These are phyloP conservation scores for Lentinula aciculospora DNA, from an alignment of 768 basidiomycete species.

Conservation along the genomic window DNA sequence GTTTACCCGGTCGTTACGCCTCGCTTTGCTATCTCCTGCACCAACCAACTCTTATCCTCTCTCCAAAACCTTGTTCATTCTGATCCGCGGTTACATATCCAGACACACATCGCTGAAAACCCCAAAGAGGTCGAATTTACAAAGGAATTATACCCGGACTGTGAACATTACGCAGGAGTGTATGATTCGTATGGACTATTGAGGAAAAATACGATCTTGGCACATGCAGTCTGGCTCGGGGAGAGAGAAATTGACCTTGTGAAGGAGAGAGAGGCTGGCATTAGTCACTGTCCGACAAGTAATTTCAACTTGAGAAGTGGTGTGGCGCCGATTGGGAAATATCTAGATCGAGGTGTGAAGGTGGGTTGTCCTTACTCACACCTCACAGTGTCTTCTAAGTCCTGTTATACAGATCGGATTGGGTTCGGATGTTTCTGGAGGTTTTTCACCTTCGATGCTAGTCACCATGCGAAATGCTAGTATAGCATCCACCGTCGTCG, in stretches of 20 bases:
- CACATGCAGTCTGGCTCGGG: constrained; percentile 79
- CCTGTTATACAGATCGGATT: constrained; percentile 64
- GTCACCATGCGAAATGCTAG: constrained; percentile 69
- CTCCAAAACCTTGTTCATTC: constrained; percentile 58
- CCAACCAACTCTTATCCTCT: constrained; percentile 54
- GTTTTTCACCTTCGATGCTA: constrained; percentile 78
- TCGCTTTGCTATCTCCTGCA: constrained; percentile 93
- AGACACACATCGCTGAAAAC: constrained; percentile 94
- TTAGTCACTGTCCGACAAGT: constrained; percentile 92
- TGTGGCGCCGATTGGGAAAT: constrained; percentile 69
- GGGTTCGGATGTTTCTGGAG: constrained; percentile 93
- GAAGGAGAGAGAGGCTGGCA: constrained; percentile 56
- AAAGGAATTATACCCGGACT: constrained; percentile 57
- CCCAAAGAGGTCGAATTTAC: constrained; percentile 63
- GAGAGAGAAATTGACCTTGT: constrained; percentile 72
- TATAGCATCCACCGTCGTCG: constrained; percentile 73
- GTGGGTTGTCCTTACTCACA: constrained; percentile 29
- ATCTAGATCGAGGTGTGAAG: constrained; percentile 84
- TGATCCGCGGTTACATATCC: constrained; percentile 66
- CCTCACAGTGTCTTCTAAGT: not conserved
- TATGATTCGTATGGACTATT: constrained; percentile 81
- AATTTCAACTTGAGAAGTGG: constrained; percentile 92
- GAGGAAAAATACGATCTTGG: constrained; percentile 76
- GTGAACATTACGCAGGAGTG: constrained; percentile 66
- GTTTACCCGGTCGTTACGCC: constrained; percentile 92